Base-by-base conservation (phyloP, 192 early-diverging fungal genomes). In the Podila clonocystis region DNA sequence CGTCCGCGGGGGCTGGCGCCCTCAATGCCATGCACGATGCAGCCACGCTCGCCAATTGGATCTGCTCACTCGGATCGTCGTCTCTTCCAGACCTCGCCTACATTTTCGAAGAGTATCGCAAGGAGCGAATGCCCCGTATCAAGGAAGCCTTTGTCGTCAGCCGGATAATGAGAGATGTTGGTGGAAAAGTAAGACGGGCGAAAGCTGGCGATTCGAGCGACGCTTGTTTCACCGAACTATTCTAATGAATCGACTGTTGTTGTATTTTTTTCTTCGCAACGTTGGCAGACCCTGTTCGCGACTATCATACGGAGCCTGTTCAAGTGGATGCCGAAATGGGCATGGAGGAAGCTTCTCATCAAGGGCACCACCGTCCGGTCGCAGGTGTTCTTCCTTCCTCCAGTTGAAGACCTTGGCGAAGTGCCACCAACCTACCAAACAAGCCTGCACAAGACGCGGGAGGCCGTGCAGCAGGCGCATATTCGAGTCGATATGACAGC, bases 21-120 rank as follows among this genome's bases (percentile, higher is more conserved):
- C 41, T 48, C 48, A 65, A 45, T 8, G 63, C 63, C 29, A 49
- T 65, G 26, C 63, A 65, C 28, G 63, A 65, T 48, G 48, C 63
- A 1, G 48, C 45, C 2, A 41, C 63, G 11, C 41, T 65, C 7
- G 38, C 26, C 41, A 65, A 65, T 38, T 48, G 41, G 17, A 22
- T 65, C 28, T 49, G 29, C 28, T 9, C 63, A 1, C 26, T 65
- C 52, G 52, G 26, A 17, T n/a, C 52, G 8, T 3, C 52, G 8
- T 9, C 24, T 1, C 52, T 55, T 5, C 0, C 9, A 22, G 24
- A 26, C 24, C 52, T 55, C 17, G 52, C 24, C 17, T 2, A 9
- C 24, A 4, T 6, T 26, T 55, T 55, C 24, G 20, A n/a, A 9
- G 52, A 55, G 19, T 55, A 55, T 9, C n/a, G 8, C 52, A 55